Evolutionary conservation across 768 basidiomycete species (phyloP).

Genomic region (Suillus lakei): DNA sequence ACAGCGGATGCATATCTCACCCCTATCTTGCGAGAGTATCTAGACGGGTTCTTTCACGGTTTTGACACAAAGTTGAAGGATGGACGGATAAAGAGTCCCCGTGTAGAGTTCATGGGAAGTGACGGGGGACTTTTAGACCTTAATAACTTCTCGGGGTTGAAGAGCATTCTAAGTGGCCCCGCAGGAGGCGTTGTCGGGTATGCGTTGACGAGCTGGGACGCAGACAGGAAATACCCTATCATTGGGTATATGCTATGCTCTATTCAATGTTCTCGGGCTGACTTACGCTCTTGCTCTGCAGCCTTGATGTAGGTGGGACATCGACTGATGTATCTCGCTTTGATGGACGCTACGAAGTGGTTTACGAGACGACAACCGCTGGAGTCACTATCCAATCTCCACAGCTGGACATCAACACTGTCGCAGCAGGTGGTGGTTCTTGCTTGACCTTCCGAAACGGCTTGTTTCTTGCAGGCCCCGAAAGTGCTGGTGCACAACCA

Average conservation of each 20-base stretch:
- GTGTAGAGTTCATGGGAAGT: slow-evolving; percentile 96
- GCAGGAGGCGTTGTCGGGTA: slow-evolving; percentile 97
- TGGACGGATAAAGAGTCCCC: slow-evolving; percentile 58
- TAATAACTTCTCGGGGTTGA: slow-evolving; percentile 87
- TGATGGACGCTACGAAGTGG: slow-evolving; percentile 88
- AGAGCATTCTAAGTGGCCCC: slow-evolving; percentile 91
- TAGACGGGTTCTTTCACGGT: slow-evolving; percentile 90
- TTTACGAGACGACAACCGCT: slow-evolving; percentile 95
- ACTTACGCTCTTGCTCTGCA: slow-evolving; percentile 30
- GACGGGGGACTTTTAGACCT: slow-evolving; percentile 87
- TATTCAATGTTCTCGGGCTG: neutral
- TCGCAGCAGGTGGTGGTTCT: slow-evolving; percentile 94
- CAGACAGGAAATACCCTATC: slow-evolving; percentile 67
- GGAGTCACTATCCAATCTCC: slow-evolving; percentile 92
- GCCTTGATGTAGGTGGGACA: slow-evolving; percentile 93
- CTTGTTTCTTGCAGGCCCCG: slow-evolving; percentile 88
- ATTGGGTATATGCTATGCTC: slow-evolving; percentile 66
- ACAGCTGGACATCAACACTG: slow-evolving; percentile 94
- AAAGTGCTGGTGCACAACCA: slow-evolving; percentile 92
- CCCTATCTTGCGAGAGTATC: slow-evolving; percentile 81
- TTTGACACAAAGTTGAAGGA: slow-evolving; percentile 79
- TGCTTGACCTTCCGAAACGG: slow-evolving; percentile 90
- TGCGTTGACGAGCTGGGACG: slow-evolving; percentile 88
- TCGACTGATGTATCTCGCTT: slow-evolving; percentile 95
- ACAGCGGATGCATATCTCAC: slow-evolving; percentile 97